phyloP scores from a whole-genome alignment of 2,329 filamentous ascomycete species.

The Dactylellina leptospora region DNA sequence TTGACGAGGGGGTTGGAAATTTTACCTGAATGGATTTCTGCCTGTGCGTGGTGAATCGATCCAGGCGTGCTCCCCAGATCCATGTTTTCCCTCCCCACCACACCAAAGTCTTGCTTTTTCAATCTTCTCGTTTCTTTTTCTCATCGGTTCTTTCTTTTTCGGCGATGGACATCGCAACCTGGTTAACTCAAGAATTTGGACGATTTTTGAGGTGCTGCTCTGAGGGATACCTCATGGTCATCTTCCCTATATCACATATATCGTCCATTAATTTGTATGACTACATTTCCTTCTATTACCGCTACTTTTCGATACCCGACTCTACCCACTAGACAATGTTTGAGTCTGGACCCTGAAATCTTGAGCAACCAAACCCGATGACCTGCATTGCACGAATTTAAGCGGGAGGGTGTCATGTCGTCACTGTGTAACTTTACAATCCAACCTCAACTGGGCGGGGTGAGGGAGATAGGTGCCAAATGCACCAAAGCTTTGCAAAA shows the following conservation, averaged over 20 bases:
- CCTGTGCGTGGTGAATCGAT: constrained; percentile 8
- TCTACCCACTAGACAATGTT: neutral
- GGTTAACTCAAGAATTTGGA: no score
- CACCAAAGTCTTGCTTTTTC: constrained; percentile 19
- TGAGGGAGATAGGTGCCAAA: no score
- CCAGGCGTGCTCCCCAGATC: constrained; percentile 29
- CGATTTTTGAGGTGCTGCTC: no score
- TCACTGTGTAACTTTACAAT: constrained; percentile 28
- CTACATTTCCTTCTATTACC: neutral
- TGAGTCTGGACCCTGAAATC: constrained; percentile 34
- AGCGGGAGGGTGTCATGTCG: constrained; percentile 45
- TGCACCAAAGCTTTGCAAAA: no score
- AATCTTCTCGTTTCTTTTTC: constrained; percentile 5
- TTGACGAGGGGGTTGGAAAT: constrained; percentile 7
- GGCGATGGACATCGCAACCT: no score
- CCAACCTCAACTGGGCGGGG: no score
- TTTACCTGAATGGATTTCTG: constrained; percentile 21
- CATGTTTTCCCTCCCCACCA: constrained; percentile 34
- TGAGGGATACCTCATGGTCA: no score
- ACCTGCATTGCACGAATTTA: constrained; percentile 42
- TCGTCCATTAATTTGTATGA: no score
- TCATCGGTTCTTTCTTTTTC: neutral
- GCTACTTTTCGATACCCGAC: neutral
- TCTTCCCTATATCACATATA: no score
- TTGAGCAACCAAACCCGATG: constrained; percentile 7